These are phyloP conservation scores for Melanogaster broomeanus DNA, from an alignment of 768 basidiomycete species.

Conservation along the genomic window DNA sequence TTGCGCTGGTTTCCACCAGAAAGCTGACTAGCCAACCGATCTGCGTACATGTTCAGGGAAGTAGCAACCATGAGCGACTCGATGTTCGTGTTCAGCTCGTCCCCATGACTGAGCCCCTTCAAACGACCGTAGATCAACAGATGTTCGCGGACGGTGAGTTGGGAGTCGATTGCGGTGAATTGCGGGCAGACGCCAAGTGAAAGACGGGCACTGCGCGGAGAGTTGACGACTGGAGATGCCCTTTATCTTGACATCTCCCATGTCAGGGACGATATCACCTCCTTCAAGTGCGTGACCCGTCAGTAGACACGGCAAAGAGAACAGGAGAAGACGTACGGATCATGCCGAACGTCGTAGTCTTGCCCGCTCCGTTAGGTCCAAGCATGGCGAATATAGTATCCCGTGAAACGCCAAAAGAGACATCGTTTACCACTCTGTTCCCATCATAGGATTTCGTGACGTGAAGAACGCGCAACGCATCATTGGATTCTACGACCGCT, in stretches of 20 bases:
- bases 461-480: constrained; percentile 62
- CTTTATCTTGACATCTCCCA: constrained; percentile 69
- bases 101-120: constrained; percentile 61
- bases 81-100: constrained; percentile 54
- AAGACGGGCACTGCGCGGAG: constrained; percentile 63
- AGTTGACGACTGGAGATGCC: constrained; percentile 64
- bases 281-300: constrained; percentile 38
- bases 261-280: constrained; percentile 66
- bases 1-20: constrained; percentile 84
- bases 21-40: constrained; percentile 71
- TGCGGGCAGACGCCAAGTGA: constrained; percentile 83
- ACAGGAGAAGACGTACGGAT: constrained; percentile 53
- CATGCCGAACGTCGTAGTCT: constrained; percentile 80
- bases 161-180: constrained; percentile 79
- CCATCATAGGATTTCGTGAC: constrained; percentile 61
- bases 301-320: neutral
- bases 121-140: constrained; percentile 69
- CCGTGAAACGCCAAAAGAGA: constrained; percentile 63
- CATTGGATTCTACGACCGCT: constrained; percentile 46
- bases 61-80: constrained; percentile 59
- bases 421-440: constrained; percentile 68
- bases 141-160: constrained; percentile 79
- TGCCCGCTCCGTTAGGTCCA: constrained; percentile 84
- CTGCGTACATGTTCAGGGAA: constrained; percentile 58
- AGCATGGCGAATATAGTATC: constrained; percentile 72